Base-by-base conservation (phyloP, 495 filamentous ascomycete genomes). In the Pseudevernia furfuracea region DNA sequence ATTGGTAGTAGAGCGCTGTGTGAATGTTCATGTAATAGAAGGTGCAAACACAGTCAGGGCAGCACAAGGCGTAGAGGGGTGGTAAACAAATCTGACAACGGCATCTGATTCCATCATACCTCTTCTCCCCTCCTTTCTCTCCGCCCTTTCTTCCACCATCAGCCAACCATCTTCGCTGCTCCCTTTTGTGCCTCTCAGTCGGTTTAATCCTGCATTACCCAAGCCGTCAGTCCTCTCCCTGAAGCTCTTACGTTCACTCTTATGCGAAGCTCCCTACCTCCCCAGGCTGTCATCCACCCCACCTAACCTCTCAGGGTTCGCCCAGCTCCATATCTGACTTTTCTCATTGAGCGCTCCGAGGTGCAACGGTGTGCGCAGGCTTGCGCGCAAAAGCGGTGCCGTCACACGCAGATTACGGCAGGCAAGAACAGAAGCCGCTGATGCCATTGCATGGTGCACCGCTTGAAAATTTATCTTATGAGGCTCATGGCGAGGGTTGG, bases 401-500 rank as follows among this genome's bases (percentile, higher is more conserved):
- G 38, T 58, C 34, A 25, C 14, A 23, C 4, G 61, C 19, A 58
- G 53, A 58, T 15, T 36, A 21, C 53, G 61, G 23, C 52, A 58
- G 9, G 53, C 61, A 63, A n/a, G 44, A 58, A 21, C 19, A 44
- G 39, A 44, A 63, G 52, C 39, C 43, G 41, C 39, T 56, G 61
- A 34, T 63, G 52, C 61, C 61, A 63, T 63, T 19, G 49, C 61
- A 63, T 63, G 52, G 19, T 63, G 49, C 38, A 41, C 49, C 32
- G 9, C 49, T 30, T 53, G 23, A 30, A 53, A 6, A 0, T 32
- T 32, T 32, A 53, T 11, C 7, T 48, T 2, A 25, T 12, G 23
- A 23, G n/a, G n/a, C 46, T 48, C n/a, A 48, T 48, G 46, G 6
- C 43, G 9, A 23, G 21, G 46, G 46, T 25, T 2, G 46, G 46